Conservation (phyloP, 1,284 basidiomycete species). For the Cutaneotrichosporon sp. region DNA sequence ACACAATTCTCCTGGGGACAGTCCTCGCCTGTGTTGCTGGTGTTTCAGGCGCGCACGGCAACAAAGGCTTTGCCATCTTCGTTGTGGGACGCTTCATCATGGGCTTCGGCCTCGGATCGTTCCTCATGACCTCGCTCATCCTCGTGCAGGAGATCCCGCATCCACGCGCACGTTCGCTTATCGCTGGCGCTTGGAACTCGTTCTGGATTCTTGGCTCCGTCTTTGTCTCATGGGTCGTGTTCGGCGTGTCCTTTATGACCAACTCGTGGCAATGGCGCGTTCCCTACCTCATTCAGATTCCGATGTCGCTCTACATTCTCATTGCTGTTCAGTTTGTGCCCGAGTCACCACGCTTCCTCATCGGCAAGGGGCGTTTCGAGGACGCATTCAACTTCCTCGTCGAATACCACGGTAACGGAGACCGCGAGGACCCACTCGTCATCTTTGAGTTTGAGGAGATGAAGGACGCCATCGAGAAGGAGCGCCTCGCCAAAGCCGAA, state of each 20-base stretch:
- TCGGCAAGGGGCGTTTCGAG: constrained; percentile 50
- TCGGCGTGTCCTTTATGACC: constrained; percentile 24
- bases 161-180: constrained; percentile 35
- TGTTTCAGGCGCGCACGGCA: constrained; percentile 36
- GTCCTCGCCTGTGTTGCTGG: constrained; percentile 46
- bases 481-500: constrained; percentile 51
- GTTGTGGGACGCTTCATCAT: constrained; percentile 43
- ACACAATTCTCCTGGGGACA: constrained; percentile 42
- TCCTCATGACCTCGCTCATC: constrained; percentile 49
- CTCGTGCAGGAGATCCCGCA: constrained; percentile 50
- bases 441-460: constrained; percentile 75
- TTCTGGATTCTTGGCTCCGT: constrained; percentile 35
- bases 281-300: constrained; percentile 48
- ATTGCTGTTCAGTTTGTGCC: constrained; percentile 49
- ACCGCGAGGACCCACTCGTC: constrained; percentile 62
- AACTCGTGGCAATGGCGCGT: constrained; percentile 42
- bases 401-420: constrained; percentile 69
- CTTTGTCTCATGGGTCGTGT: constrained; percentile 23
- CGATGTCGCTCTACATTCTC: constrained; percentile 42
- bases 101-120: constrained; percentile 48
- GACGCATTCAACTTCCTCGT: constrained; percentile 73
- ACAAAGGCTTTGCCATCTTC: constrained; percentile 48
- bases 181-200: constrained; percentile 47
- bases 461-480: constrained; percentile 65
- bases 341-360: constrained; percentile 47